Evolutionary conservation across 192 early-diverging fungal genomes (phyloP), one percentile per base, ranked within the genome.

Genomic region (Gaertneriomyces sp.): DNA sequence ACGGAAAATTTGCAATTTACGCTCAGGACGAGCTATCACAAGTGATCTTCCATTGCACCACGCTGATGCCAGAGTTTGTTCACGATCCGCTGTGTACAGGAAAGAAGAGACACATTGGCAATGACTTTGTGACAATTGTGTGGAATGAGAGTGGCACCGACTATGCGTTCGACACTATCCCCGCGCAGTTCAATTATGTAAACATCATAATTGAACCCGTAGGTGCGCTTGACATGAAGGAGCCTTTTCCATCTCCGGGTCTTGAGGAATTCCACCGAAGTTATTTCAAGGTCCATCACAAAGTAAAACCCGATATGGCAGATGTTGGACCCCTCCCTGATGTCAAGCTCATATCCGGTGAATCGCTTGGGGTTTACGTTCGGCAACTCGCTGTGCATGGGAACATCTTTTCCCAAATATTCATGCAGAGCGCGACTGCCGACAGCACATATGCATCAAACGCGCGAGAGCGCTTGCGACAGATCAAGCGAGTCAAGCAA

Each of bases 81-180:
- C 84, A 85, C 51, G 95, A 99, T 73, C 85, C 88, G 52, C 76
- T 85, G 51, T 84, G 91, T 68, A 88, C 83, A 64, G 71, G 72
- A 12, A 99, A 99, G 69, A 99, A 99, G 78, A 79, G 93, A 38
- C 93, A 96, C 70, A 94, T 99, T 65, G 96, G 94, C 46, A 99
- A 99, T 70, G 94, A 99, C 76, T 97, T 87, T 78, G 91, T 99
- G 53, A 86, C 87, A 42, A 89, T 99, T 64, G 87, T 96, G 7
- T 99, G 88, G 66, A 95, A 98, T 70, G 95, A 99, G 69, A 90
- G 89, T 41, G 94, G 90, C 1, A 61, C 61, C 0, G 83, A 88
- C 7, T 93, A 91, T 70, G 84, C 82, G 41, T 94, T 95, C 74
- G 89, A 94, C 60, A 98, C 93, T 5, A 81, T 98, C 40, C 88